A percentile compares a stretch with the other conserved stretches of the same genome.
Conservation (phyloP, 176 grass and related monocot genomes). For the Musa beccarii region DNA sequence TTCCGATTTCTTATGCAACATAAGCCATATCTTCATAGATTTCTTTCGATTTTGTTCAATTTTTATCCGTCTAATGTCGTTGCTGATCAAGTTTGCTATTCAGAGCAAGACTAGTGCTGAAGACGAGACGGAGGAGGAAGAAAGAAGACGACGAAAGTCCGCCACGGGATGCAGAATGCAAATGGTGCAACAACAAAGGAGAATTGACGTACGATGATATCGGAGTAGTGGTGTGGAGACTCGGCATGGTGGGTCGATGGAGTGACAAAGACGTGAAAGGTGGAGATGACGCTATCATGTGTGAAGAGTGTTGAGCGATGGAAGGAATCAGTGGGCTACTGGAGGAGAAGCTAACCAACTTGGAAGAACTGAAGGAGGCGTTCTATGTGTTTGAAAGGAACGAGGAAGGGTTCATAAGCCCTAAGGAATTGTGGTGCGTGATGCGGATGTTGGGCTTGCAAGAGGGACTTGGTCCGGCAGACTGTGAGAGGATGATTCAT, state of each 20-base stretch:
- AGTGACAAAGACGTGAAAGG: too few relatives aligned
- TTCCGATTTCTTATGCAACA: not conserved
- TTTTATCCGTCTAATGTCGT: not conserved
- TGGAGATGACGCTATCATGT: not conserved
- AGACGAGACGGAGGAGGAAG: not conserved
- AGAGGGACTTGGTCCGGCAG: conserved; percentile 26
- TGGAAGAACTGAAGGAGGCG: conserved; percentile 54
- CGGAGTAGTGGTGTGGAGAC: not conserved
- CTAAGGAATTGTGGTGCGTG: conserved; percentile 49
- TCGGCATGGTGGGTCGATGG: not conserved
- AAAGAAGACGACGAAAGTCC: not conserved
- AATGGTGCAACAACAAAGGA: too few relatives aligned
- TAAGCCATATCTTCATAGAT: not conserved
- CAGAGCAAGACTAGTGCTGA: too few relatives aligned
- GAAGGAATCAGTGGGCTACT: conserved; percentile 28
- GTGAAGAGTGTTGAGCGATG: conserved; percentile 20
- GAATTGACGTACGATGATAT: not conserved
- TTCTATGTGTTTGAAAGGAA: conserved; percentile 74
- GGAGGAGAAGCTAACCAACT: conserved; percentile 35
- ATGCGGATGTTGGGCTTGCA: conserved; percentile 32
- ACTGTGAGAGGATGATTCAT: conserved; percentile 53
- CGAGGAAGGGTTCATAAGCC: conserved; percentile 52
- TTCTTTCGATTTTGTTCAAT: not conserved
- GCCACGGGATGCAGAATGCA: too few relatives aligned
- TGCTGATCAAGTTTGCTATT: not conserved